Base-by-base conservation (phyloP, 2,329 filamentous ascomycete genomes). In the Verticillium nonalfalfae region DNA sequence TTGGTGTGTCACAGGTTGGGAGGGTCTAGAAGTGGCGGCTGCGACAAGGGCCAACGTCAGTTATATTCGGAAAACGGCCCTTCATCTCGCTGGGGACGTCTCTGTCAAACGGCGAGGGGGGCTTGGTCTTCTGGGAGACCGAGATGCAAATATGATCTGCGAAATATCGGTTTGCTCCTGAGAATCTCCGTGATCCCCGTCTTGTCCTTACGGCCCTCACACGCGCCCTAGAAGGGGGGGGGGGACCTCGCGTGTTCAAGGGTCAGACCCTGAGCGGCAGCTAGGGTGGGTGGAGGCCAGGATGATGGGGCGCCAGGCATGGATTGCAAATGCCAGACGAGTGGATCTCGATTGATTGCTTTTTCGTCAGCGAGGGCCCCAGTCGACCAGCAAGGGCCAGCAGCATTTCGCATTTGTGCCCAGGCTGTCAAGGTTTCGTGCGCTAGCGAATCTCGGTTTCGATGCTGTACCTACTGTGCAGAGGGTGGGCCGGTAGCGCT, bases 331-430 rank as follows among this genome's bases (percentile, higher is more conserved):
- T 57, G 33, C 55, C 55, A 57, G 55, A n/a, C 34, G 55, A 57
- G 57, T 58, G 57, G 57, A 58, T 58, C 57, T 50, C 57, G 57
- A 58, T 58, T 58, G 39, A 58, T 58, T 58, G 57, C 57, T 58
- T 58, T 58, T 58, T 58, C 13, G 9, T 13, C 35, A 36, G 35
- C 35, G 35, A 36, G 13, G 26, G 14, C 35, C 50, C 59, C 56
- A 31, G 26, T 31, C 26, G 26, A 31, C 26, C 26, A 31, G 26
- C 26, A 15, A 54, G 34, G 4, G 36, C 3, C n/a, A 45, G 31
- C 18, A 62, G 58, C 15, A 15, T 40, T 7, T 62, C 13, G 26
- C 18, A 57, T 35, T 2, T 54, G 3, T 34, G 34, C 38, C 18
- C n/a, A 60, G 54, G 21, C 45, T 26, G 45, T 21, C 45, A 52